Evolutionary conservation across 2,329 filamentous ascomycete species (phyloP).

Genomic region (Neofusicoccum sp.): DNA sequence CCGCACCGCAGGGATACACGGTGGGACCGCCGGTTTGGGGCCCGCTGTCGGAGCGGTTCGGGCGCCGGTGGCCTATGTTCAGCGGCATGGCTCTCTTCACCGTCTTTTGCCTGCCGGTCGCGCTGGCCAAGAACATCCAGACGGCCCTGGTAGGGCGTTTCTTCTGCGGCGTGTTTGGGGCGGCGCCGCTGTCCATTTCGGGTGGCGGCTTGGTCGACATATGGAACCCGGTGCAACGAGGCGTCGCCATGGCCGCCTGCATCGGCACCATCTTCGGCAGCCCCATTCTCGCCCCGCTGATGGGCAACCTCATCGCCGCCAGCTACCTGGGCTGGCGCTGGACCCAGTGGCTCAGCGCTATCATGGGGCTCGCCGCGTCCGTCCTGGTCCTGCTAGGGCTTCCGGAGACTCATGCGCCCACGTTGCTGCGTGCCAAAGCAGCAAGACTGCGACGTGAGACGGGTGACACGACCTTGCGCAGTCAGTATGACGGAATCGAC

Average conservation of each 20-base stretch:
- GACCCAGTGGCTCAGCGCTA: constrained; percentile 67
- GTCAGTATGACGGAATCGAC: constrained; percentile 35
- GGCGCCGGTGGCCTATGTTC: constrained; percentile 44
- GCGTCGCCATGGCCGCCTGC: constrained; percentile 61
- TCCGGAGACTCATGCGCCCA: constrained; percentile 50
- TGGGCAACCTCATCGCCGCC: constrained; percentile 65
- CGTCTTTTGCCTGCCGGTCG: constrained; percentile 57
- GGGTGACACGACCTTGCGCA: constrained; percentile 56
- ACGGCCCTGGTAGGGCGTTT: constrained; percentile 60
- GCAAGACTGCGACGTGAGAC: constrained; percentile 55
- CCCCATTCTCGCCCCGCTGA: constrained; percentile 56
- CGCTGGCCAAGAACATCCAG: constrained; percentile 50
- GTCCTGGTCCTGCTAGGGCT: constrained; percentile 60
- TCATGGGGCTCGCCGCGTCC: constrained; percentile 60
- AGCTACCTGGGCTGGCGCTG: constrained; percentile 65
- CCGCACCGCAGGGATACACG: constrained; percentile 4
- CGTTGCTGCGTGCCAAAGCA: constrained; percentile 54
- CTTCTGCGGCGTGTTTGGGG: constrained; percentile 58
- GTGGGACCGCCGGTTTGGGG: constrained; percentile 25
- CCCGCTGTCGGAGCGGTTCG: constrained; percentile 48
- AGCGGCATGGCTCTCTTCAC: constrained; percentile 50
- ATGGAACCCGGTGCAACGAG: constrained; percentile 60
- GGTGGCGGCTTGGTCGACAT: constrained; percentile 41
- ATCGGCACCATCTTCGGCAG: constrained; percentile 62
- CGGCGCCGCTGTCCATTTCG: constrained; percentile 51